Conservation (phyloP, 1,139 yeast species). For the Suhomyces maxii region DNA sequence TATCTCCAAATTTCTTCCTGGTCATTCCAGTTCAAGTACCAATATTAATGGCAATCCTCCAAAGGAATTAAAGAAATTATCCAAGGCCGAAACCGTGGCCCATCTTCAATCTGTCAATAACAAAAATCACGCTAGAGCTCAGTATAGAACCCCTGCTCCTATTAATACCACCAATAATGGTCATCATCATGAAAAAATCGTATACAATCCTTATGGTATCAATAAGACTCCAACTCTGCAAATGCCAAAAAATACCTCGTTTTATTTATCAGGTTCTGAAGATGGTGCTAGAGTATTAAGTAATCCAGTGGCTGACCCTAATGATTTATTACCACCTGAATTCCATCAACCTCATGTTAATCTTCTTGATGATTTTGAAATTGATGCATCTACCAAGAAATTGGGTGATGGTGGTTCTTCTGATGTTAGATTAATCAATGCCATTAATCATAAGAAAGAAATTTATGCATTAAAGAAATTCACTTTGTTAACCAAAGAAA, state of each 20-base stretch:
- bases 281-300: slow-evolving; percentile 50
- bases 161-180: neutral
- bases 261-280: slow-evolving; percentile 39
- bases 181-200: slow-evolving; percentile 34
- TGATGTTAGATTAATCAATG: slow-evolving; percentile 55
- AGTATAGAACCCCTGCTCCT: slow-evolving; percentile 8
- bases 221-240: slow-evolving; percentile 38
- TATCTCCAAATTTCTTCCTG: slow-evolving; percentile 4
- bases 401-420: slow-evolving; percentile 77
- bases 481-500: slow-evolving; percentile 57
- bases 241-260: slow-evolving; percentile 40
- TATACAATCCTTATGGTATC: slow-evolving; percentile 48
- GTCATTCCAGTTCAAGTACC: slow-evolving; percentile 1
- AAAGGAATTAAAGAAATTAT: slow-evolving; percentile 26
- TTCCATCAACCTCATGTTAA: slow-evolving; percentile 52
- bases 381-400: slow-evolving; percentile 48
- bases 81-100: slow-evolving; percentile 42
- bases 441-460: slow-evolving; percentile 40
- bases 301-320: slow-evolving; percentile 70
- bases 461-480: slow-evolving; percentile 65
- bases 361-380: slow-evolving; percentile 58
- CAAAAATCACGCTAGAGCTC: slow-evolving; percentile 26
- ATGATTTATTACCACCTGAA: slow-evolving; percentile 58
- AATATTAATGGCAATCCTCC: neutral
- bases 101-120: slow-evolving; percentile 37